Evolutionary conservation across 108 stramenopile species (phyloP), one percentile per base, ranked within the genome.

Genomic region (Skeletonema marinoi): DNA sequence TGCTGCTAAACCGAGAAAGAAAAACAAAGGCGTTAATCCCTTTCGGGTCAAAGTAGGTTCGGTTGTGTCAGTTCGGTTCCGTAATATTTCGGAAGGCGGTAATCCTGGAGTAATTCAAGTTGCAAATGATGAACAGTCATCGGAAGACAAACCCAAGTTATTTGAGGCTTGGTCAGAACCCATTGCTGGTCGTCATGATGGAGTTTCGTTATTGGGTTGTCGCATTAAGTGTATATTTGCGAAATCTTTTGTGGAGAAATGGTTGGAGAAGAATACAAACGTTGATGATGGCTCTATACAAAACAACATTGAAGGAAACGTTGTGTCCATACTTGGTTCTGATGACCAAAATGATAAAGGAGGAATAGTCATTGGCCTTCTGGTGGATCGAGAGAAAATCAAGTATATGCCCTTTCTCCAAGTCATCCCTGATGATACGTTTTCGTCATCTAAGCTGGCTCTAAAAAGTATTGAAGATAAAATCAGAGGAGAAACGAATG

Each of bases 41-140:
- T 93, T 93, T 71, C 89, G 92, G 16, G 79, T 90, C 65, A 88
- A 88, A 74, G 71, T 72, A 16, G 92, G 90, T 19, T 89, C 79
- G 70, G 70, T 93, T 25, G 92, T 90, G 39, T 89, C 88, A 7
- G 66, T 91, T 6, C 78, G 92, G 65, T 84, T 80, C 70, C 72
- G 66, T 35, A 50, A 68, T 5, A 74, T 74, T 36, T 66, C 79
- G 13, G 83, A 85, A 78, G 62, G 69, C 68, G 78, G 79, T 54
- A 83, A 78, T 61, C 12, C 65, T 12, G 21, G 54, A n/a, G 72
- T 78, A 25, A n/a, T 58, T 33, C 44, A 35, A 32, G 73, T 78
- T 31, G 41, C 29, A 12, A 68, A 73, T 54, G 66, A 73, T 73
- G 81, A 61, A 0, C 77, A 73, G 25, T 66, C 73, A 9, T 29